Percentiles rank a stretch among this genome's conserved stretches.
phyloP scores from a whole-genome alignment of 2,329 filamentous ascomycete genomes.

The Arthrobotrys musiformis region DNA sequence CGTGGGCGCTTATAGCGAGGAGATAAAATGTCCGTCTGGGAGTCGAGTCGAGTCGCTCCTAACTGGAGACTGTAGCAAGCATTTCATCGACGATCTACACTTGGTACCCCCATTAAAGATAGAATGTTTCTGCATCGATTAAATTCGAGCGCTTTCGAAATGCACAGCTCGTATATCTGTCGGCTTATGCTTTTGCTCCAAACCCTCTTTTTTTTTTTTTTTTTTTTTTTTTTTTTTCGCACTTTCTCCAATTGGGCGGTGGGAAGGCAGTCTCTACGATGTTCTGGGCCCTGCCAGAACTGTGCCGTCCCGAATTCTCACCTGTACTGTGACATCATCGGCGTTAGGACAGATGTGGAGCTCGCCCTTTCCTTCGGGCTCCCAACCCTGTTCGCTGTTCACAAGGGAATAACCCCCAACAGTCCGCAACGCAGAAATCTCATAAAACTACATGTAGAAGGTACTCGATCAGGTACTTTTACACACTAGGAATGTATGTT shows the following conservation, averaged over 20 bases:
- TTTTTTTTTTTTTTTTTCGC: neutral
- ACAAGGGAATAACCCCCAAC: neutral
- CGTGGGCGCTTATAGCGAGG: neutral
- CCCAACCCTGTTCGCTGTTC: neutral
- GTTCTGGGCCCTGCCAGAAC: conserved; percentile 53
- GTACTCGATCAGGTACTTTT: neutral
- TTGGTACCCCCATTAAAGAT: neutral
- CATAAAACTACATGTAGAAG: neutral
- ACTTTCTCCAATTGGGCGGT: conserved; percentile 5
- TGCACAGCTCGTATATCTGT: neutral
- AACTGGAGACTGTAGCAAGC: conserved; percentile 12
- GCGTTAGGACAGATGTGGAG: conserved; percentile 29
- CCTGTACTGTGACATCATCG: conserved; percentile 45
- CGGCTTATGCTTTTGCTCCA: neutral
- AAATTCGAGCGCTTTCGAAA: neutral
- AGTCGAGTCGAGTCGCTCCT: neutral
- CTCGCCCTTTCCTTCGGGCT: conserved; percentile 21
- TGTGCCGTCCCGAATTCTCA: conserved; percentile 44
- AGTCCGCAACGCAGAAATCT: neutral
- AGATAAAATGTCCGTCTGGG: neutral
- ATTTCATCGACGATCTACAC: neutral
- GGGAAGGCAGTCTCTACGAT: neutral
- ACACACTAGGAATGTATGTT: conserved; percentile 2
- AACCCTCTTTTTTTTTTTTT: conserved; percentile 21
- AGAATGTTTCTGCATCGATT: neutral